Evolutionary conservation across 257 asterid genomes (phyloP).

Genomic region (Salvia rosmarinus): DNA sequence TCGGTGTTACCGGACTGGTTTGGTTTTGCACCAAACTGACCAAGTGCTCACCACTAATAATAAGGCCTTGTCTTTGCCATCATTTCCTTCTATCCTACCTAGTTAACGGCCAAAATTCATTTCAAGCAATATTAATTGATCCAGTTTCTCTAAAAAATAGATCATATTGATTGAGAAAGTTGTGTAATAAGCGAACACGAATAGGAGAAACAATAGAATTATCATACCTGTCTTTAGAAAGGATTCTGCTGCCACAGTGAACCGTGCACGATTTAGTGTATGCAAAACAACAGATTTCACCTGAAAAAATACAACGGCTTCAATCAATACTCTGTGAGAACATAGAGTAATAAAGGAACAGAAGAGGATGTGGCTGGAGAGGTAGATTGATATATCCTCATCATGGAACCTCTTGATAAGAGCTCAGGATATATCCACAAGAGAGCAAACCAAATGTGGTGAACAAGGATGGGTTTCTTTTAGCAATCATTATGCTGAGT

Average conservation of each 20-base stretch:
- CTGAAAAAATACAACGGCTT: constrained; percentile 43
- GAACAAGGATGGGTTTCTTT: constrained; percentile 85
- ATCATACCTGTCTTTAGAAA: constrained; percentile 80
- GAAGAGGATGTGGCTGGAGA: background rate
- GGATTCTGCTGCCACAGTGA: constrained; percentile 94
- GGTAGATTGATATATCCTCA: constrained; percentile 25
- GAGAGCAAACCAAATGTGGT: constrained; percentile 84
- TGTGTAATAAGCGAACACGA: background rate
- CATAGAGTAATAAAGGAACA: constrained; percentile 7
- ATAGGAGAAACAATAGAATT: background rate
- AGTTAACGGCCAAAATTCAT: constrained; percentile 15
- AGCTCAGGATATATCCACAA: constrained; percentile 91
- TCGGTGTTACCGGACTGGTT: too few relatives aligned
- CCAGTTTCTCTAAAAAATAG: constrained; percentile 8
- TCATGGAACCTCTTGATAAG: constrained; percentile 84
- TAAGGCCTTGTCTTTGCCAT: too few relatives aligned
- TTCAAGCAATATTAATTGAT: constrained; percentile 1
- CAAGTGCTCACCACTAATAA: background rate
- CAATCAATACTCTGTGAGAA: constrained; percentile 23
- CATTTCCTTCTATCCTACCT: background rate
- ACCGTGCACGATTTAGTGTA: constrained; percentile 92
- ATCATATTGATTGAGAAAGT: background rate
- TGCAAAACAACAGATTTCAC: constrained; percentile 94
- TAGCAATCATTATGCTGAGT: constrained; percentile 81
- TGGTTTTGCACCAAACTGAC: too few relatives aligned